A percentile compares a stretch with the other conserved stretches of the same genome.
These are phyloP conservation scores for Saccharomyces pastorianus DNA, from an alignment of 1,139 yeast species.

Conservation along the genomic window DNA sequence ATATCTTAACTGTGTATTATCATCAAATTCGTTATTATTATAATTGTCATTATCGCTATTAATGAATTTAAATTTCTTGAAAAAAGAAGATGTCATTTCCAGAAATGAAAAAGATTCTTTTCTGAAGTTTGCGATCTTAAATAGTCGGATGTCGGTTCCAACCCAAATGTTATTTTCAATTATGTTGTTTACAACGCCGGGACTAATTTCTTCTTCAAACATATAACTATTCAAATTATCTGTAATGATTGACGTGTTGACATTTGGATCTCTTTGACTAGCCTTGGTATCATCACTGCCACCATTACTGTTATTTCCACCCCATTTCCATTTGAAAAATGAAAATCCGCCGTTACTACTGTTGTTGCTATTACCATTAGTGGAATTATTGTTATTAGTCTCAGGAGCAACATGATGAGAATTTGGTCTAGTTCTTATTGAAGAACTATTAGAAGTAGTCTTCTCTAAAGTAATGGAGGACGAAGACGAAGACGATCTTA, in stretches of 20 bases:
- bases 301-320: slow-evolving; percentile 21
- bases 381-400: slow-evolving; percentile 3
- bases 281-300: slow-evolving; percentile 6
- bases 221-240: slow-evolving; percentile 11
- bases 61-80: slow-evolving; percentile 26
- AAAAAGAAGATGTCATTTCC: slow-evolving; percentile 31
- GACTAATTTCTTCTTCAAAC: slow-evolving; percentile 13
- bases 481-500: slow-evolving; percentile 4
- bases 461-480: slow-evolving; percentile 19
- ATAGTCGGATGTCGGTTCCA: slow-evolving; percentile 53
- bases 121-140: slow-evolving; percentile 41
- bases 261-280: slow-evolving; percentile 1
- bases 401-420: background rate
- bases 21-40: background rate
- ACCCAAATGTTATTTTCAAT: slow-evolving; percentile 47
- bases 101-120: slow-evolving; percentile 30
- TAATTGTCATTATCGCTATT: slow-evolving; percentile 13
- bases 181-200: slow-evolving; percentile 3
- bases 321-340: slow-evolving; percentile 28
- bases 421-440: slow-evolving; percentile 2
- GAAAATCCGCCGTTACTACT: slow-evolving; percentile 9
- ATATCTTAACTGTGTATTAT: background rate
- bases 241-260: slow-evolving; percentile 4
- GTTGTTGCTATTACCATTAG: slow-evolving; percentile 7
- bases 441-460: slow-evolving; percentile 16